Evolutionary conservation across 2,329 filamentous ascomycete species (phyloP).

Genomic region (Scytalidium sp.): DNA sequence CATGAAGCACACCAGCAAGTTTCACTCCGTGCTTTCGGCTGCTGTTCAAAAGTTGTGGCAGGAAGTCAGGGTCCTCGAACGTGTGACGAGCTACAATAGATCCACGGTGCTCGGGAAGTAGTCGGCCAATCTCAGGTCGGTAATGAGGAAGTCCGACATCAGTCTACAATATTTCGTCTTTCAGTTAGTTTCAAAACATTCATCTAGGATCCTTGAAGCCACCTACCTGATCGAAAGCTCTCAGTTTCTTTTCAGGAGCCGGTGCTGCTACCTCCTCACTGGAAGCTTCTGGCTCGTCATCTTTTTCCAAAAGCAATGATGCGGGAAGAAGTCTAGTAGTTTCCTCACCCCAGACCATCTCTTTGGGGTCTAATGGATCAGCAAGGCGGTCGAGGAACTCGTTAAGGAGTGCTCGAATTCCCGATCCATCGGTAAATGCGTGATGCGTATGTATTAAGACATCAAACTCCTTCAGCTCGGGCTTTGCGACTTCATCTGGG

Average conservation of each 20-base stretch:
- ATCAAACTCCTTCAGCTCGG: background rate
- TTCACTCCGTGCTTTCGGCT: conserved; percentile 5
- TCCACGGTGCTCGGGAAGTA: conserved; percentile 1
- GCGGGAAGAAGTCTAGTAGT: conserved; percentile 4
- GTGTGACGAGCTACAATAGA: conserved; percentile 4
- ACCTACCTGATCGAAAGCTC: too few relatives aligned
- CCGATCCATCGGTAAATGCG: conserved; percentile 7
- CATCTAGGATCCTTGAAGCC: too few relatives aligned
- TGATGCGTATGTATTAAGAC: background rate
- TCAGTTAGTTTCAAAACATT: too few relatives aligned
- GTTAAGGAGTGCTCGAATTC: conserved; percentile 7
- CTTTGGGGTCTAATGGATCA: background rate
- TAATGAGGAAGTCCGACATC: conserved; percentile 8
- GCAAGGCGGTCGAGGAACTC: conserved; percentile 6
- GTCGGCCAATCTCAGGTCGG: conserved; percentile 5
- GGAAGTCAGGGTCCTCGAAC: conserved; percentile 3
- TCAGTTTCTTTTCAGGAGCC: too few relatives aligned
- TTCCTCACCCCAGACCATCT: conserved; percentile 6
- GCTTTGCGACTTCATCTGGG: conserved; percentile 1
- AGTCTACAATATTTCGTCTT: too few relatives aligned
- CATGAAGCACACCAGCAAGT: conserved; percentile 7
- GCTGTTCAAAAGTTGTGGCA: conserved; percentile 4
- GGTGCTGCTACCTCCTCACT: background rate
- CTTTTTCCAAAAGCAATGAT: conserved; percentile 1
- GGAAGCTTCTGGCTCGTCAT: background rate